phyloP scores from a whole-genome alignment of 75 land plant genomes.

The Chamaecyparis obtusa region DNA sequence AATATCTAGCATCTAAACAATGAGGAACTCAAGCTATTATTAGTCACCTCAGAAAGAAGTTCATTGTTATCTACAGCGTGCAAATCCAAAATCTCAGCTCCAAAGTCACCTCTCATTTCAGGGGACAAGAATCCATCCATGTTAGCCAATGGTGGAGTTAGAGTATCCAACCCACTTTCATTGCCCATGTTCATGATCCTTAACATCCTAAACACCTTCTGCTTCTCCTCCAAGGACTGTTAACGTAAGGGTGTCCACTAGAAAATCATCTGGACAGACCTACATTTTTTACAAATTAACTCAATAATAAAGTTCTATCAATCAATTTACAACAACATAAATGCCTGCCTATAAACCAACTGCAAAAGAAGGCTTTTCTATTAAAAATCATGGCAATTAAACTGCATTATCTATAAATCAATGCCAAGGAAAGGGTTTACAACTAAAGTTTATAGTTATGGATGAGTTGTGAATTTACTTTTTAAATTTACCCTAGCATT shows the following conservation, averaged over 20 bases:
- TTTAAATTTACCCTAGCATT: not conserved
- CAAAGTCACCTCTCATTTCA: slow-evolving; percentile 46
- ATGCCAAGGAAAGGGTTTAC: not conserved
- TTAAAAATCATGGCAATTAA: not conserved
- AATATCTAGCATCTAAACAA: not conserved
- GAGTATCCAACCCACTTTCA: slow-evolving; percentile 28
- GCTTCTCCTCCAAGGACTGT: slow-evolving; percentile 46
- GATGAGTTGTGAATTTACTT: not conserved
- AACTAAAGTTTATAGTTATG: not conserved
- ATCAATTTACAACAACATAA: not conserved
- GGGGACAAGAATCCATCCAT: slow-evolving; percentile 42
- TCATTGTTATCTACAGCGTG: slow-evolving; percentile 45
- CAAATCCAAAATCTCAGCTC: slow-evolving; percentile 46
- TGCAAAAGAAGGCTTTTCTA: not conserved
- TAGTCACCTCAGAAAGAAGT: slow-evolving; percentile 40
- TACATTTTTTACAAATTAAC: too few species aligned
- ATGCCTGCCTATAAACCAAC: not conserved
- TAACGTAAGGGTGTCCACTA: too few species aligned
- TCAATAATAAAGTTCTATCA: too few species aligned
- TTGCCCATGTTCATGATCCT: slow-evolving; percentile 40
- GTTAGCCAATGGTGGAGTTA: slow-evolving; percentile 22
- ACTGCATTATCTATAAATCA: not conserved
- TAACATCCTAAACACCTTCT: slow-evolving; percentile 42
- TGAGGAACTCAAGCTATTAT: not conserved
- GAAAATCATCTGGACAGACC: too few species aligned